Percentiles rank a stretch among this genome's conserved stretches.
Evolutionary conservation across 108 stramenopile species (phyloP).

Genomic region (Discostella pseudostelligera): DNA sequence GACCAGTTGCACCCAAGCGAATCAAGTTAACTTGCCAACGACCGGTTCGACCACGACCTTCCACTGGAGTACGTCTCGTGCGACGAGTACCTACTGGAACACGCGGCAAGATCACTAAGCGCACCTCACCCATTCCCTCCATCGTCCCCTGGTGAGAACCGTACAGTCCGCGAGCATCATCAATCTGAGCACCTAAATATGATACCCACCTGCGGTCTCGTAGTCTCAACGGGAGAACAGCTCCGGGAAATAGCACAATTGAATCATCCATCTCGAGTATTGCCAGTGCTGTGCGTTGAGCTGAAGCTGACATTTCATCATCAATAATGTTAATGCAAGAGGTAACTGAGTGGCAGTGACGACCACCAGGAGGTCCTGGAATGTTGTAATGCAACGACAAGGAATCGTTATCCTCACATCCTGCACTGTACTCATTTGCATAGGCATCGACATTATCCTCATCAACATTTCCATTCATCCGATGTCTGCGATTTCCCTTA

Average conservation of each 20-base stretch:
- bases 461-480: background rate
- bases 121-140: slow-evolving; percentile 40
- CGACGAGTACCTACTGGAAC: slow-evolving; percentile 20
- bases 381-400: slow-evolving; percentile 2
- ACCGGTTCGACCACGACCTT: slow-evolving; percentile 26
- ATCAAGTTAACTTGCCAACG: slow-evolving; percentile 41
- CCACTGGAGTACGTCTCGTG: slow-evolving; percentile 21
- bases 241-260: slow-evolving; percentile 74
- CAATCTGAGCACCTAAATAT: slow-evolving; percentile 64
- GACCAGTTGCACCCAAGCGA: slow-evolving; percentile 29
- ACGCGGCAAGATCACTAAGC: slow-evolving; percentile 42
- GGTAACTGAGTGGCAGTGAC: background rate
- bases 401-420: background rate
- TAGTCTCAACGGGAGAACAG: slow-evolving; percentile 58
- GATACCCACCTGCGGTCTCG: slow-evolving; percentile 57
- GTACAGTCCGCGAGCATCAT: slow-evolving; percentile 46
- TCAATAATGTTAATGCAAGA: background rate
- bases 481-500: slow-evolving; percentile 20
- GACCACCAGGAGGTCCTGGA: slow-evolving; percentile 8
- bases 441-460: slow-evolving; percentile 1
- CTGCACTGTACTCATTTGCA: background rate
- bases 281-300: slow-evolving; percentile 35
- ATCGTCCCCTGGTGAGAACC: slow-evolving; percentile 37
- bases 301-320: background rate
- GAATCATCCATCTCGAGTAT: slow-evolving; percentile 65